phyloP scores from a whole-genome alignment of 116 monocot genomes.

The Posidonia oceanica region DNA sequence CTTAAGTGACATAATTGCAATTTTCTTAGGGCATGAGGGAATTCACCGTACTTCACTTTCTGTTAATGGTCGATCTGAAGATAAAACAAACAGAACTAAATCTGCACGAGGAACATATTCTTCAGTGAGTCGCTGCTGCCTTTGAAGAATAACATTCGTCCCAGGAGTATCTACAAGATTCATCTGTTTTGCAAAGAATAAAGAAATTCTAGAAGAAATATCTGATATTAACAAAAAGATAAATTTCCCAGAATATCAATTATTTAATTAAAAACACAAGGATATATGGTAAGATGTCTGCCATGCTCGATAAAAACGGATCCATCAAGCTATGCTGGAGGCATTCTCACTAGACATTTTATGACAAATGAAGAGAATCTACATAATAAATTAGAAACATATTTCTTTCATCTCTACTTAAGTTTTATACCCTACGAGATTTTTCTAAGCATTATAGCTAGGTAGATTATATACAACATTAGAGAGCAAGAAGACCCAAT shows the following conservation, averaged over 20 bases:
- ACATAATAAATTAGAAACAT: neutral
- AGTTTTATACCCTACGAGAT: neutral
- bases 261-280: too few species aligned
- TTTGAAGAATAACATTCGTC: slow-evolving; percentile 96
- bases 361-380: neutral
- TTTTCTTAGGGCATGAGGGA: neutral
- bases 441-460: neutral
- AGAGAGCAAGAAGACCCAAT: neutral
- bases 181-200: slow-evolving; percentile 41
- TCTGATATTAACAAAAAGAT: too few species aligned
- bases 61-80: slow-evolving; percentile 84
- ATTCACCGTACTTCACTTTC: slow-evolving; percentile 78
- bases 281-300: too few species aligned
- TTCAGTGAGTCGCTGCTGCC: slow-evolving; percentile 93
- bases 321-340: too few species aligned
- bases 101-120: slow-evolving; percentile 97
- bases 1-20: neutral
- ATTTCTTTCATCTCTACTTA: neutral
- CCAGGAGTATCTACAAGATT: slow-evolving; percentile 99
- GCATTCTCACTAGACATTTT: too few species aligned
- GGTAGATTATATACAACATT: neutral
- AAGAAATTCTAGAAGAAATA: neutral
- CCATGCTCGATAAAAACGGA: too few species aligned
- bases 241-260: too few species aligned
- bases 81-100: slow-evolving; percentile 82